Base-by-base conservation (phyloP, 768 basidiomycete genomes). In the Hygrocybe punicea region DNA sequence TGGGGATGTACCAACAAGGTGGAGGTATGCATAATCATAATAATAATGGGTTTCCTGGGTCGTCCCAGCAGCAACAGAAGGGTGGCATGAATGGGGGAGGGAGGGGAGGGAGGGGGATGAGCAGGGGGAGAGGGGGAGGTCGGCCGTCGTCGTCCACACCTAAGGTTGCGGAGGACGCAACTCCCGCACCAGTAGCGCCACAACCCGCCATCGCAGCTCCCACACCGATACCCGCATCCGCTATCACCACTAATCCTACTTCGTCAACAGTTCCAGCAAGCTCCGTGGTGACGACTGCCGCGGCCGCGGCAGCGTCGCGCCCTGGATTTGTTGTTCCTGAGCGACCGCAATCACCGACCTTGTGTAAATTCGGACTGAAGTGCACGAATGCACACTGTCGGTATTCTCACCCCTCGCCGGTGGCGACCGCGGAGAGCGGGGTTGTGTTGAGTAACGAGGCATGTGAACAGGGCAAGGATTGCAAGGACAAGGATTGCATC, bases 371-470 rank as follows among this genome's bases (percentile, higher is more conserved):
- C 62, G 85, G 82, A 10, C 78, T 87, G 21, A 96, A 94, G 62
- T 99, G 97, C 73, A 89, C 87, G 49, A 96, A 98, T 69, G 79
- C 89, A 0, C 79, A 86, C 46, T 99, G 97, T 71, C 81, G 89
- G 16, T 98, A 85, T 71, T 92, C 93, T 8, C 97, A 99, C 70
- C 95, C 97, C 4, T 93, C 91, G 8, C 97, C 97, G n/a, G 92
- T 94, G 3, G 95, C 97, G 6, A 97, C 96, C 16, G 80, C 89
- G 33, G 93, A 96, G 73, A 94, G 90, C 64, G 97, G 95, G 8
- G 82, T 99, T 60, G 97, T 98, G 1, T 78, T 99, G 55, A 96
- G 91, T 64, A 93, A 91, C 56, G 96, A 98, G 56, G 78, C 92
- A 17, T 99, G 97, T 71, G 91, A 94, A 64, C 84, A 87, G 49